These are phyloP conservation scores for Cryptococcus sp. DNA, from an alignment of 1,284 basidiomycete genomes.

Conservation along the genomic window DNA sequence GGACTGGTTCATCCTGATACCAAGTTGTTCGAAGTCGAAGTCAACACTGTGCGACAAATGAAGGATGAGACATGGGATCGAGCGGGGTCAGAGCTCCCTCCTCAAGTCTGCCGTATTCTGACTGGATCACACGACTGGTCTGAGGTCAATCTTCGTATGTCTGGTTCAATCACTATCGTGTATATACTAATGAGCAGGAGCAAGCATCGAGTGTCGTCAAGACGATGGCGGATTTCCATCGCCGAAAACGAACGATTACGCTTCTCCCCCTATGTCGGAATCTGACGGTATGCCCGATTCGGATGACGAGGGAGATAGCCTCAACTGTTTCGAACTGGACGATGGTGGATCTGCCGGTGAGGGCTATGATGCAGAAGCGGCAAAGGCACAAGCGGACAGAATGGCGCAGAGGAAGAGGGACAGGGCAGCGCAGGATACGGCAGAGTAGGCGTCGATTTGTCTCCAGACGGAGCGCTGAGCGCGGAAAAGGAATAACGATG, in stretches of 20 bases:
- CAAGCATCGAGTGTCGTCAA: background rate
- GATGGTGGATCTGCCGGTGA: conserved; percentile 2
- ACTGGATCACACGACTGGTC: conserved; percentile 22
- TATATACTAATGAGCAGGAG: background rate
- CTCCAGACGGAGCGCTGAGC: too few species aligned
- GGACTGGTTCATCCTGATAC: conserved; percentile 19
- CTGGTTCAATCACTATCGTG: conserved; percentile 1
- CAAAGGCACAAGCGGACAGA: conserved; percentile 12
- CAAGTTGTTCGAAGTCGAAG: conserved; percentile 30
- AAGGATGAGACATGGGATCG: conserved; percentile 23
- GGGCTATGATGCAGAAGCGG: conserved; percentile 19
- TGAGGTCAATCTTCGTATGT: conserved; percentile 20
- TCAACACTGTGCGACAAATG: conserved; percentile 29
- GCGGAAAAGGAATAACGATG: too few species aligned
- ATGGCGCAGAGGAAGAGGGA: conserved; percentile 7
- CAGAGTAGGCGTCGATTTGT: background rate
- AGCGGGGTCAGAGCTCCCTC: conserved; percentile 24
- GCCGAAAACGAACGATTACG: conserved; percentile 12
- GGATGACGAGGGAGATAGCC: conserved; percentile 2
- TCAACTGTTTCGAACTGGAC: conserved; percentile 1
- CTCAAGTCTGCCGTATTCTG: conserved; percentile 30
- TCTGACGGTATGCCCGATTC: conserved; percentile 4
- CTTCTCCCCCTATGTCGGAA: conserved; percentile 17
- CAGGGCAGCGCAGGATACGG: background rate
- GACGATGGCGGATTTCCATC: conserved; percentile 2